A percentile compares a stretch with the other conserved stretches of the same genome.
Conservation (phyloP, 257 asterid genomes). For the Fraxinus pennsylvanica region DNA sequence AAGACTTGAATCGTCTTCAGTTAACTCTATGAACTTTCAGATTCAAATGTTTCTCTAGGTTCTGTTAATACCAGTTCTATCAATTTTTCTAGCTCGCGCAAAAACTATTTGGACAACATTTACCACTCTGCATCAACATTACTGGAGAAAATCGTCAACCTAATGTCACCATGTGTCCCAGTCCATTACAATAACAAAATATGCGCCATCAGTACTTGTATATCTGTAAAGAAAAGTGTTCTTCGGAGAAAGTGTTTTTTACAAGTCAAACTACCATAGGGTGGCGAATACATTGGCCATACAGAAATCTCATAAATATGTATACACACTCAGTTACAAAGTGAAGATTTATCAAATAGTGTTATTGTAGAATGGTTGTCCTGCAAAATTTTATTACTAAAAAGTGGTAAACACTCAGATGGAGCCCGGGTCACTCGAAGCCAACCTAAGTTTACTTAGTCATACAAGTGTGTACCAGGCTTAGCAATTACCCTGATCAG, state of each 20-base stretch:
- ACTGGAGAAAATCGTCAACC: not conserved
- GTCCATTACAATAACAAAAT: not conserved
- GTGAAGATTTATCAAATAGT: not conserved
- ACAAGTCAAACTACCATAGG: not conserved
- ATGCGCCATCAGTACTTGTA: not conserved
- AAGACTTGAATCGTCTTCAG: not conserved
- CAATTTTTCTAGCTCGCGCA: not conserved
- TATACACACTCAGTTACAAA: not conserved
- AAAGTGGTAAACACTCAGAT: not conserved
- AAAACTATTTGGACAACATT: not conserved
- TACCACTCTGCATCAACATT: too few species aligned
- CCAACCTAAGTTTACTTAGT: not conserved
- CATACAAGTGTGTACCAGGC: not conserved
- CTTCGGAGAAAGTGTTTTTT: not conserved
- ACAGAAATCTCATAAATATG: not conserved
- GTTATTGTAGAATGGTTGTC: not conserved
- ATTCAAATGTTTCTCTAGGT: not conserved
- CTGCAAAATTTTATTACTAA: not conserved
- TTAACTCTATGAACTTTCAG: not conserved
- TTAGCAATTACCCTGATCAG: not conserved
- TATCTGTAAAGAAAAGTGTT: not conserved
- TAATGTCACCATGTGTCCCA: not conserved
- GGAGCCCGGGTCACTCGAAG: not conserved
- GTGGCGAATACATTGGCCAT: not conserved
- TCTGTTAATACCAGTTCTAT: not conserved